These are phyloP conservation scores for Tilletiaria anomala DNA, from an alignment of 1,284 basidiomycete genomes.

Conservation along the genomic window DNA sequence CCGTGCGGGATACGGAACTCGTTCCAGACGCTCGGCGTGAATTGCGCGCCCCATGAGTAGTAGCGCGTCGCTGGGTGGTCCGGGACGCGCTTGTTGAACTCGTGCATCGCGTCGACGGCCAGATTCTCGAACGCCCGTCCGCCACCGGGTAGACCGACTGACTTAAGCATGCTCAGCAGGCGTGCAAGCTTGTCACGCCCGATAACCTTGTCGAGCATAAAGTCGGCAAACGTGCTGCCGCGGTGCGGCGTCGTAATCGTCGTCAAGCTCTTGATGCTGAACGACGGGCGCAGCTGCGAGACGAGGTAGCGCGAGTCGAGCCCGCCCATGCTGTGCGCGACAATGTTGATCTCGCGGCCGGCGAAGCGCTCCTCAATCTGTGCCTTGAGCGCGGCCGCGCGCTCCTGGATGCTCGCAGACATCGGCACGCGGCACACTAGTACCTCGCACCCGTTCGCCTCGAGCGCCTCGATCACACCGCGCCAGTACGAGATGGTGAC, in stretches of 20 bases:
- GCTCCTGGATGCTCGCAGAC: slow-evolving; percentile 48
- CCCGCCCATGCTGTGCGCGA: slow-evolving; percentile 92
- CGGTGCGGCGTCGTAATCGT: slow-evolving; percentile 85
- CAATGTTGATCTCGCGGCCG: slow-evolving; percentile 68
- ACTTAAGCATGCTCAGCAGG: slow-evolving; percentile 55
- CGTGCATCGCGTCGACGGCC: slow-evolving; percentile 67
- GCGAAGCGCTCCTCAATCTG: slow-evolving; percentile 59
- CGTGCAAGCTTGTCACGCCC: slow-evolving; percentile 6
- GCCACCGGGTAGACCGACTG: slow-evolving; percentile 66
- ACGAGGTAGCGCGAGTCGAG: slow-evolving; percentile 76
- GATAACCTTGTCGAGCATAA: slow-evolving; percentile 57
- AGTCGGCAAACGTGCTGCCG: slow-evolving; percentile 83
- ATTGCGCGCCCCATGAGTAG: slow-evolving; percentile 82
- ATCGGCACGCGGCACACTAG: slow-evolving; percentile 83
- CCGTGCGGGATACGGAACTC: slow-evolving; percentile 56
- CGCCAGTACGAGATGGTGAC: slow-evolving; percentile 84
- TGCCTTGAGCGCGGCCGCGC: slow-evolving; percentile 65
- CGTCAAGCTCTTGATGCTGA: slow-evolving; percentile 62
- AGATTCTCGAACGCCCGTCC: slow-evolving; percentile 79
- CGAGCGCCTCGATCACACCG: slow-evolving; percentile 77
- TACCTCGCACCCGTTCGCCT: slow-evolving; percentile 74
- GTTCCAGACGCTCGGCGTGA: slow-evolving; percentile 58
- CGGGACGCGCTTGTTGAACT: slow-evolving; percentile 71
- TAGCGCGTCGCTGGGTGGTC: slow-evolving; percentile 65
- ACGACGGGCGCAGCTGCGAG: slow-evolving; percentile 41